These are phyloP conservation scores for Bipolaris cookei DNA, from an alignment of 2,329 filamentous ascomycete genomes.

Conservation along the genomic window DNA sequence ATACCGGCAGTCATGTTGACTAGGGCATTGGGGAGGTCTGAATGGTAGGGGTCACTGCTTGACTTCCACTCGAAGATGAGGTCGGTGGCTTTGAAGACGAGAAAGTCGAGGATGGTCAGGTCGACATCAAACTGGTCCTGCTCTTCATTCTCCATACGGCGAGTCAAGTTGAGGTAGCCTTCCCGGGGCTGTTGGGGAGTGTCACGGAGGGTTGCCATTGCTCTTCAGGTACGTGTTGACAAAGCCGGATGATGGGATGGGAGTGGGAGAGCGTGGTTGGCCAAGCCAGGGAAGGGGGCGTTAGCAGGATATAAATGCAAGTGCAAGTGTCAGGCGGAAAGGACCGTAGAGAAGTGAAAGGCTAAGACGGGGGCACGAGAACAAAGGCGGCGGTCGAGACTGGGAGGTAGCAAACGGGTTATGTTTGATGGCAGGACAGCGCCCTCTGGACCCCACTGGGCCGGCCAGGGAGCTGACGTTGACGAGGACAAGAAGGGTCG, in stretches of 20 bases:
- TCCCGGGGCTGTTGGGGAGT: slow-evolving; percentile 29
- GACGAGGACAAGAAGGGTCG: slow-evolving; percentile 13
- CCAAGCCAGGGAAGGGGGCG: background rate
- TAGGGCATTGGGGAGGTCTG: slow-evolving; percentile 41
- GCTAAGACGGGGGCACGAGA: background rate
- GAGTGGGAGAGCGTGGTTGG: slow-evolving; percentile 10
- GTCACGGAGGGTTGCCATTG: slow-evolving; percentile 28
- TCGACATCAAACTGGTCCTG: slow-evolving; percentile 58
- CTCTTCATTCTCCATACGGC: slow-evolving; percentile 43
- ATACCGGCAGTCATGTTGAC: slow-evolving; percentile 45
- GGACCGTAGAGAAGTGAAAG: slow-evolving; percentile 17
- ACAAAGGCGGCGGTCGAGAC: slow-evolving; percentile 11
- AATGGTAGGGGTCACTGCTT: slow-evolving; percentile 38
- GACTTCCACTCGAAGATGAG: slow-evolving; percentile 49
- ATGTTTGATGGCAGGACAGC: slow-evolving; percentile 11
- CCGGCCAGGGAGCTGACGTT: background rate
- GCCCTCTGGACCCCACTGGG: slow-evolving; percentile 9
- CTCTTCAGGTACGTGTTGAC: slow-evolving; percentile 24
- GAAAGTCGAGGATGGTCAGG: slow-evolving; percentile 63
- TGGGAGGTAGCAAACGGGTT: slow-evolving; percentile 14
- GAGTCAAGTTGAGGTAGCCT: slow-evolving; percentile 42
- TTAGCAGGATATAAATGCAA: slow-evolving; percentile 9
- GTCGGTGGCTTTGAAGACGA: slow-evolving; percentile 56
- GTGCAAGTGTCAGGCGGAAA: slow-evolving; percentile 8
- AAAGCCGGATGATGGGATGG: slow-evolving; percentile 13